Conservation (phyloP, 2,329 filamentous ascomycete species). For the Bipolaris gigantea region DNA sequence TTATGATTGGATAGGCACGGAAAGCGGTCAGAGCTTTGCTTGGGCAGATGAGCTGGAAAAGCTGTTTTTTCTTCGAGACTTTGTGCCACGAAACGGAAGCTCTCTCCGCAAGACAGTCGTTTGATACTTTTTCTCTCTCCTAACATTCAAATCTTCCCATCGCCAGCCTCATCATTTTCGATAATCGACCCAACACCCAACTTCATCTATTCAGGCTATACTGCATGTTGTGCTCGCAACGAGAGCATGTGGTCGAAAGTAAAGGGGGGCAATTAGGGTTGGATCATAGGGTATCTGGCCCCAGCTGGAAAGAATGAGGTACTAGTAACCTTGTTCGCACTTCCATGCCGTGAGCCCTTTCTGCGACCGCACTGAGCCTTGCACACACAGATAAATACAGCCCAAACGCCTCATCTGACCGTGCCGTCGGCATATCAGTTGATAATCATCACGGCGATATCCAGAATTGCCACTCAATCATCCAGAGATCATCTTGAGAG, state of each 20-base stretch:
- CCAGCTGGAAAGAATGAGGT: not conserved
- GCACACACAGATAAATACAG: slow-evolving; percentile 7
- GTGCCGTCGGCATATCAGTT: slow-evolving; percentile 6
- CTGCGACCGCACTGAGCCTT: slow-evolving; percentile 12
- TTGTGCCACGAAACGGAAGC: too few species aligned
- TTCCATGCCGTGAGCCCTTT: slow-evolving; percentile 2
- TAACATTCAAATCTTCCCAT: not conserved
- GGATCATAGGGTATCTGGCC: not conserved
- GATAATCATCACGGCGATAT: not conserved
- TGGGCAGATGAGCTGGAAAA: too few species aligned
- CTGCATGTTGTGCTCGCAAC: not conserved
- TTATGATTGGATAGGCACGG: too few species aligned
- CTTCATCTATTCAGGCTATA: not conserved
- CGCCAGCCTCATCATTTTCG: not conserved
- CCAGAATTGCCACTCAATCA: not conserved
- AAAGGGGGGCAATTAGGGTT: not conserved
- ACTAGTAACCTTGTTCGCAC: not conserved
- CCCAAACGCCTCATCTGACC: slow-evolving; percentile 1
- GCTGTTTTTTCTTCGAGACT: too few species aligned
- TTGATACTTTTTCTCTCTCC: too few species aligned
- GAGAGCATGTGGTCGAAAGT: not conserved
- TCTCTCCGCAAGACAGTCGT: too few species aligned
- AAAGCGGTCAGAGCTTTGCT: too few species aligned
- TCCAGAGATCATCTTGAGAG: not conserved
- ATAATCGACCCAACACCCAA: not conserved